phyloP scores from a whole-genome alignment of 1,284 basidiomycete species.

The Cutaneotrichosporon curvatum region DNA sequence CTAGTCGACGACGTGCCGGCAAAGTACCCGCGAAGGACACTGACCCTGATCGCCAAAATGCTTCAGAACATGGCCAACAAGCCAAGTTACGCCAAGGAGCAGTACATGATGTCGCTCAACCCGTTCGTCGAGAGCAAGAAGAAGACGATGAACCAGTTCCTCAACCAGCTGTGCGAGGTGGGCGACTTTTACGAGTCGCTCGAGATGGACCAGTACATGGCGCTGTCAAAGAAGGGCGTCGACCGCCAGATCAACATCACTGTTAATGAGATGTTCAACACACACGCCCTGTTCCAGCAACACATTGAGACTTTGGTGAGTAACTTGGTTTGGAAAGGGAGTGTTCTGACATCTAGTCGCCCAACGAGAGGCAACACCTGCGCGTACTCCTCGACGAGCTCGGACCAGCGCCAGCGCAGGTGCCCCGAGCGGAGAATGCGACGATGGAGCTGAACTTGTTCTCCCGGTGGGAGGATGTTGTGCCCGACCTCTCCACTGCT shows the following conservation, averaged over 20 bases:
- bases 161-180: conserved; percentile 94
- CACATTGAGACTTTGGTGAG: conserved; percentile 89
- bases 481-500: conserved; percentile 92
- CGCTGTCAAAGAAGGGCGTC: conserved; percentile 78
- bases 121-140: conserved; percentile 99
- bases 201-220: conserved; percentile 99
- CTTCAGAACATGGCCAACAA: conserved; percentile 98
- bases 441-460: conserved; percentile 87
- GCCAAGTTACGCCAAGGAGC: conserved; percentile 94
- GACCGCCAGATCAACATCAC: conserved; percentile 97
- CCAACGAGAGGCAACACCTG: conserved; percentile 93
- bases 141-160: conserved; percentile 89
- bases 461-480: conserved; percentile 98
- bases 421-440: conserved; percentile 94
- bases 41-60: conserved; percentile 99
- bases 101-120: conserved; percentile 96
- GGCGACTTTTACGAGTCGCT: conserved; percentile 99
- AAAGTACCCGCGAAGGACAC: conserved; percentile 89
- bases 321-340: conserved; percentile 9
- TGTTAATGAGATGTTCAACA: conserved; percentile 98
- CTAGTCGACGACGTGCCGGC: conserved; percentile 94
- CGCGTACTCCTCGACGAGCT: conserved; percentile 94
- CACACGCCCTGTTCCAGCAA: conserved; percentile 86
- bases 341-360: conserved; percentile 56
- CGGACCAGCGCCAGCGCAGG: conserved; percentile 82